These are phyloP conservation scores for Ocimum tenuiflorum DNA, from an alignment of 257 asterid species.

Conservation along the genomic window DNA sequence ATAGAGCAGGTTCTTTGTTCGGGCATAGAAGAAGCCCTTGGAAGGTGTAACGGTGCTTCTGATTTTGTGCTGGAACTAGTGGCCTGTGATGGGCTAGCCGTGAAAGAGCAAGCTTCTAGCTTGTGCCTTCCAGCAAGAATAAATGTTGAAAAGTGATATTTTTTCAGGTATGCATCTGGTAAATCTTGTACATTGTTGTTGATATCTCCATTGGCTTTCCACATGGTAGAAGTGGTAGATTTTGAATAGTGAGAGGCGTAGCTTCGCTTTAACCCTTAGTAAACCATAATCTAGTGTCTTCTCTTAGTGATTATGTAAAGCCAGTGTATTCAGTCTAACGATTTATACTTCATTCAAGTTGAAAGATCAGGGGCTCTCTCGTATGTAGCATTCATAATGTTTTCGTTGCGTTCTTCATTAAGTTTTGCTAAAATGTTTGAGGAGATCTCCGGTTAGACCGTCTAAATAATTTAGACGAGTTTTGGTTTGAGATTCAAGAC, in stretches of 20 bases:
- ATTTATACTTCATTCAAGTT: too few species aligned
- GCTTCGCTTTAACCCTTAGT: background rate
- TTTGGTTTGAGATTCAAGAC: too few species aligned
- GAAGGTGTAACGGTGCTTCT: conserved; percentile 24
- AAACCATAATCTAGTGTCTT: too few species aligned
- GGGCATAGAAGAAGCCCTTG: conserved; percentile 44
- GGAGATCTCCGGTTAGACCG: too few species aligned
- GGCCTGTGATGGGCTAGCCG: conserved; percentile 35
- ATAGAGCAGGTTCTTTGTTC: conserved; percentile 48
- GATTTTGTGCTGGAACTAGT: conserved; percentile 47
- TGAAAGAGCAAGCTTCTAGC: conserved; percentile 48
- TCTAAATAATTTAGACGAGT: too few species aligned
- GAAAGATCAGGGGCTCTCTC: too few species aligned
- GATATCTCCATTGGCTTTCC: background rate
- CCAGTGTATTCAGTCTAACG: background rate
- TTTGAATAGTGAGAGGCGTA: too few species aligned
- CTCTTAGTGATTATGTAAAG: too few species aligned
- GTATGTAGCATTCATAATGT: too few species aligned
- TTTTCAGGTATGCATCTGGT: conserved; percentile 27
- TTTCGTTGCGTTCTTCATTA: too few species aligned
- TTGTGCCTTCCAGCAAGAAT: conserved; percentile 65
- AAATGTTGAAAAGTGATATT: conserved; percentile 28
- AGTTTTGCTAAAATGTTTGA: too few species aligned
- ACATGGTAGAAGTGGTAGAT: background rate
- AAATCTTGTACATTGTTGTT: conserved; percentile 8